A percentile compares a stretch with the other conserved stretches of the same genome.
Conservation (phyloP, 805 yeast genomes). For the Starmerella floricola region DNA sequence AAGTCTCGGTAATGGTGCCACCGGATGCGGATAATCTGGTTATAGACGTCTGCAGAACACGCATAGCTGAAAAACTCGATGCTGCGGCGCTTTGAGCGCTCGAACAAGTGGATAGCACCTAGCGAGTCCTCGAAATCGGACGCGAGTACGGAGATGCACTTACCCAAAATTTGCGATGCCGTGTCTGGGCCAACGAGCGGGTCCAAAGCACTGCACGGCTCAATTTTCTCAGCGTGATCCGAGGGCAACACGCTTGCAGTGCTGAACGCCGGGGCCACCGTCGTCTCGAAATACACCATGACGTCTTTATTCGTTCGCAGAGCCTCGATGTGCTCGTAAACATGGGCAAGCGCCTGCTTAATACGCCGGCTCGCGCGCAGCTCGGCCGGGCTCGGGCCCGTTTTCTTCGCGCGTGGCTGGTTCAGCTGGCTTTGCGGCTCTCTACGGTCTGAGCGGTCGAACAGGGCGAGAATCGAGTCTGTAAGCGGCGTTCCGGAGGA, state of each 20-base stretch:
- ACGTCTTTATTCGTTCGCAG: constrained; percentile 23
- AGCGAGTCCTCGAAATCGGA: constrained; percentile 25
- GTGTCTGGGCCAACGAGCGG: constrained; percentile 13
- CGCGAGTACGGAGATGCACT: constrained; percentile 17
- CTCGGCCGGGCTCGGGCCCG: not conserved
- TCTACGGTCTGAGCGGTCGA: constrained; percentile 3
- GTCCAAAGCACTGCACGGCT: not conserved
- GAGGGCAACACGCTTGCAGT: not conserved
- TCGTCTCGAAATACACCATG: constrained; percentile 18
- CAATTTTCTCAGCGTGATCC: not conserved
- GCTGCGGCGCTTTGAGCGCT: constrained; percentile 27
- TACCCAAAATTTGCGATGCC: constrained; percentile 8
- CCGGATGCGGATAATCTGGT: constrained; percentile 29
- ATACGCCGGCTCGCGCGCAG: constrained; percentile 1
- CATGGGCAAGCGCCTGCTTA: constrained; percentile 7
- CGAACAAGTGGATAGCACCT: constrained; percentile 32
- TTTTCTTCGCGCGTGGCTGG: not conserved
- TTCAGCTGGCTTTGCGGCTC: not conserved
- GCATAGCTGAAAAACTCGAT: constrained; percentile 31
- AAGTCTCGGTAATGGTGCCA: constrained; percentile 34
- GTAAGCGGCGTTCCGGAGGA: constrained; percentile 4
- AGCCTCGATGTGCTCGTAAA: constrained; percentile 20
- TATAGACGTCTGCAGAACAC: constrained; percentile 33
- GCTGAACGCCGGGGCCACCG: constrained; percentile 18
- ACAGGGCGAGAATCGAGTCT: constrained; percentile 13